Conservation (phyloP, 2,329 filamentous ascomycete species). For the Orbilia quercus region DNA sequence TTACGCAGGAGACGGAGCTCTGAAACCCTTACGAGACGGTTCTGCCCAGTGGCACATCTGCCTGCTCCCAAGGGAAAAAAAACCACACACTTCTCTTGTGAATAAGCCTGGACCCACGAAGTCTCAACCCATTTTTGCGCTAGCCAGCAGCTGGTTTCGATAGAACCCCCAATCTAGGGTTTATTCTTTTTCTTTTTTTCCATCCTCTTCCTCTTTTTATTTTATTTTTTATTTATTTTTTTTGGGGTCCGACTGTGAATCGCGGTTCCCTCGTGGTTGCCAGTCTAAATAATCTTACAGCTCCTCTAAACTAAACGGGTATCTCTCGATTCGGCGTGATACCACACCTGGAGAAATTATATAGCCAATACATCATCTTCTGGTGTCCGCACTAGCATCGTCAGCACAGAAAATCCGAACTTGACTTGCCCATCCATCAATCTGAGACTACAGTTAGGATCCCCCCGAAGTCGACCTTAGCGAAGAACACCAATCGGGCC, state of each 20-base stretch:
- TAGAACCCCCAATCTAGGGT: slow-evolving; percentile 41
- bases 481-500: slow-evolving; percentile 54
- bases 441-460: slow-evolving; percentile 53
- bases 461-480: slow-evolving; percentile 43
- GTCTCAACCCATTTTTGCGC: slow-evolving; percentile 37
- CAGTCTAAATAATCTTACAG: slow-evolving; percentile 43
- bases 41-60: slow-evolving; percentile 50
- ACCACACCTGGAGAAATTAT: slow-evolving; percentile 54
- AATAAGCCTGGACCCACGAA: slow-evolving; percentile 53
- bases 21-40: slow-evolving; percentile 54
- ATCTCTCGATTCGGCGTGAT: slow-evolving; percentile 40
- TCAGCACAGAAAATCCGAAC: slow-evolving; percentile 51
- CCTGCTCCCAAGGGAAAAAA: slow-evolving; percentile 20
- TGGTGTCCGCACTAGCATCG: slow-evolving; percentile 43
- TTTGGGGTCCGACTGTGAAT: slow-evolving; percentile 1
- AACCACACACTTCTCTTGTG: slow-evolving; percentile 25
- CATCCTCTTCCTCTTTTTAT: no score
- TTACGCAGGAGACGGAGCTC: slow-evolving; percentile 46
- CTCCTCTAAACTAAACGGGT: slow-evolving; percentile 50
- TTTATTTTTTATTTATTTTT: no score
- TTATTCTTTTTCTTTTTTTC: slow-evolving; percentile 23
- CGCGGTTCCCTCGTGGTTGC: slow-evolving; percentile 21
- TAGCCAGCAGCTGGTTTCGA: slow-evolving; percentile 33
- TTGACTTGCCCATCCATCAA: slow-evolving; percentile 47
- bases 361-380: slow-evolving; percentile 52